A percentile compares a stretch with the other conserved stretches of the same genome.
These are phyloP conservation scores for Plantago coronopus DNA, from an alignment of 305 asterid species.

Conservation along the genomic window DNA sequence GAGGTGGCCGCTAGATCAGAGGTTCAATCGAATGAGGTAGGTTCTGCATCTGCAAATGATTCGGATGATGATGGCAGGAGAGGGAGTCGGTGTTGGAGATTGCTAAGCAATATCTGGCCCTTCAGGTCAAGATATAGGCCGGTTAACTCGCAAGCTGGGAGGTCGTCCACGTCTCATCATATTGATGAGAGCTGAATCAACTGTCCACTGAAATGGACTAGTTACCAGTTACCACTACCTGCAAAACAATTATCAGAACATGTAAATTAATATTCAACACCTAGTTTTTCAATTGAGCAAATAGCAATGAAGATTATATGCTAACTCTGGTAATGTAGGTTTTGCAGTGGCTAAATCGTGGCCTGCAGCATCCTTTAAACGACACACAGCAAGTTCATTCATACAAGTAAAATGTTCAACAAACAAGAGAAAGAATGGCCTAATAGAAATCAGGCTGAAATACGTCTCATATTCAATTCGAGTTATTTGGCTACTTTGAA, in stretches of 20 bases:
- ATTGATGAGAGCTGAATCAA: constrained; percentile 40
- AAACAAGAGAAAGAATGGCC: too few species aligned
- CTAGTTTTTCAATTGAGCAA: not conserved
- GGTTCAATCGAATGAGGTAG: constrained; percentile 15
- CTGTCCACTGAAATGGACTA: constrained; percentile 12
- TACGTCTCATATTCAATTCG: too few species aligned
- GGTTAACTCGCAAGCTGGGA: constrained; percentile 23
- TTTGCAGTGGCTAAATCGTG: constrained; percentile 36
- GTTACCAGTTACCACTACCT: too few species aligned
- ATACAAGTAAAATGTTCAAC: not conserved
- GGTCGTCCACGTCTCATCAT: constrained; percentile 15
- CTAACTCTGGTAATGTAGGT: constrained; percentile 6
- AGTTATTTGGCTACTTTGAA: too few species aligned
- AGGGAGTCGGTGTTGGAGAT: constrained; percentile 45
- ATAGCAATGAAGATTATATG: constrained; percentile 9
- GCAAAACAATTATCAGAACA: constrained; percentile 11
- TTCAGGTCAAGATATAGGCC: constrained; percentile 56
- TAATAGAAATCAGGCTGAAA: too few species aligned
- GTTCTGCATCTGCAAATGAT: constrained; percentile 2
- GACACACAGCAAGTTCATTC: constrained; percentile 16
- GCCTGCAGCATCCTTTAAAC: constrained; percentile 43
- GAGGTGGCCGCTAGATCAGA: constrained; percentile 30
- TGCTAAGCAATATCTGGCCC: constrained; percentile 57
- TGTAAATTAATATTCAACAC: not conserved
- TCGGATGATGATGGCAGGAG: constrained; percentile 25